phyloP scores from a whole-genome alignment of 2,329 filamentous ascomycete genomes.

The Fusarium sp. region DNA sequence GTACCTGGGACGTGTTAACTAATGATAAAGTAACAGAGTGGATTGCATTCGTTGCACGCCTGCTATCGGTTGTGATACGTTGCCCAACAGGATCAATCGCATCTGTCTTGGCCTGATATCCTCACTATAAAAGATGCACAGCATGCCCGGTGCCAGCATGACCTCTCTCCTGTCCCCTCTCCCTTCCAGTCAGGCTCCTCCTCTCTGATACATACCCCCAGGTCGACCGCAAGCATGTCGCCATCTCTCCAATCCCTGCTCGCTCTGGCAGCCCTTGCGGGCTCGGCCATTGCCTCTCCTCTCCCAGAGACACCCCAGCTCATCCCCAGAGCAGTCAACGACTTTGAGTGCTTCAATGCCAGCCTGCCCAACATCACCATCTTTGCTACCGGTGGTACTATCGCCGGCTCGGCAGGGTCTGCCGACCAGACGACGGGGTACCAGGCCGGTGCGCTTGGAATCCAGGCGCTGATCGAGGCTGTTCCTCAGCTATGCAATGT shows the following conservation, averaged over 20 bases:
- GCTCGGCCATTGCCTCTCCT: conserved; percentile 21
- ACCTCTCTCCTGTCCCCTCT: neutral
- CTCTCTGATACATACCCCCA: neutral
- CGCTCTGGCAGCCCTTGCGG: conserved; percentile 16
- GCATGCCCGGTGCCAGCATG: neutral
- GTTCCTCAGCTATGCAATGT: conserved; percentile 63
- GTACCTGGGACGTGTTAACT: conserved; percentile 16
- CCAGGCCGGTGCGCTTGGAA: conserved; percentile 53
- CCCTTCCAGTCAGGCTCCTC: neutral
- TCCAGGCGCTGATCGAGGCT: conserved; percentile 60
- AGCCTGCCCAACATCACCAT: conserved; percentile 63
- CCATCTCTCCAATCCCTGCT: conserved; percentile 20
- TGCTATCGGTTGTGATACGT: conserved; percentile 7
- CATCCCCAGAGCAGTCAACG: conserved; percentile 5
- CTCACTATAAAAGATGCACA: conserved; percentile 16
- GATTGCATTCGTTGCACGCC: neutral
- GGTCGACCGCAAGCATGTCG: conserved; percentile 21
- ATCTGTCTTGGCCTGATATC: neutral
- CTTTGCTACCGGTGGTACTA: conserved; percentile 65
- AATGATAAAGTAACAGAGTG: conserved; percentile 31
- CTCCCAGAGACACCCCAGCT: conserved; percentile 21
- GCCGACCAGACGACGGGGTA: conserved; percentile 57
- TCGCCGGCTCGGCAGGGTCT: conserved; percentile 59
- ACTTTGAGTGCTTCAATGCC: conserved; percentile 36
- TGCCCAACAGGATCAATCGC: neutral